These are phyloP conservation scores for Phytomonas serpens DNA, from an alignment of 208 protist genomes.

Conservation along the genomic window DNA sequence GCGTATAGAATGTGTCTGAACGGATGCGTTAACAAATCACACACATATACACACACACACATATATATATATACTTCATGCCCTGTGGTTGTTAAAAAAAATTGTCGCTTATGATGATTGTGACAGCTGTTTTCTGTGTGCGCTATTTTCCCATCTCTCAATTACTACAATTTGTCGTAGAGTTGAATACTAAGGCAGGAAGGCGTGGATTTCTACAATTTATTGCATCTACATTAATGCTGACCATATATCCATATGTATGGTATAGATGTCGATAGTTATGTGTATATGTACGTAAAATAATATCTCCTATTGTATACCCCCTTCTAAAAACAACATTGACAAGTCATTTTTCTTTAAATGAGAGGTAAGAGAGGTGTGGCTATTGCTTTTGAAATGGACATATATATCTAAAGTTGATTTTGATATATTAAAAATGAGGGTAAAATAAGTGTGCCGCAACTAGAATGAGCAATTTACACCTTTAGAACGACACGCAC, in stretches of 20 bases:
- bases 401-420: constrained; percentile 1
- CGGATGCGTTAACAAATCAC: background rate
- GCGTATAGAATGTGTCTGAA: background rate
- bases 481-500: background rate
- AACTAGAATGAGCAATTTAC: background rate
- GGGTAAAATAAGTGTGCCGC: background rate
- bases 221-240: background rate
- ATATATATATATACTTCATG: background rate
- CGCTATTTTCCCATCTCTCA: background rate
- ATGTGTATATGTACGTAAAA: constrained; percentile 7
- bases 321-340: background rate
- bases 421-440: background rate
- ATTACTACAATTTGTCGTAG: background rate
- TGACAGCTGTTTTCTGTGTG: background rate
- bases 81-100: background rate
- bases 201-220: background rate
- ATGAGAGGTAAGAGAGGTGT: background rate
- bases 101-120: background rate
- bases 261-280: constrained; percentile 1
- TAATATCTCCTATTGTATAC: background rate
- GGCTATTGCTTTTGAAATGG: background rate
- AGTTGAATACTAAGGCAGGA: background rate
- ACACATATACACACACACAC: background rate
- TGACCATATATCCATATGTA: background rate
- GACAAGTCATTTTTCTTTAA: background rate